Percentiles rank a stretch among this genome's conserved stretches.
Conservation (phyloP, 2,329 filamentous ascomycete species). For the Clonostachys byssicola region DNA sequence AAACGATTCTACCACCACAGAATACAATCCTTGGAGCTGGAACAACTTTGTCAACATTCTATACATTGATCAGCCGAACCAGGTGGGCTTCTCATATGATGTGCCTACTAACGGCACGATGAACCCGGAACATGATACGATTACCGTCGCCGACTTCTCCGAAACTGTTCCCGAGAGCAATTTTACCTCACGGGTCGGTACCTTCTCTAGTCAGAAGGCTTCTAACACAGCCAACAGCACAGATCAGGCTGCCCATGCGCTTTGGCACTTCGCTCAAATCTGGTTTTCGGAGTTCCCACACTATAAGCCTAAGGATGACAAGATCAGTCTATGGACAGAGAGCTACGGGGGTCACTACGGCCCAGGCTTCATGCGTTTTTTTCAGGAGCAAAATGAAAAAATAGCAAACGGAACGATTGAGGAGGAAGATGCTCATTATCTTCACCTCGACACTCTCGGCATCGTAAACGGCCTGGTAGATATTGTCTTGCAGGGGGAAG, state of each 20-base stretch:
- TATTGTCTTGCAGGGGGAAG: slow-evolving; percentile 52
- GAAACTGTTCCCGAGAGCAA: slow-evolving; percentile 28
- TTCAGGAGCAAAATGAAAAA: slow-evolving; percentile 59
- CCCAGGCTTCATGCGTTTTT: slow-evolving; percentile 55
- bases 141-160: slow-evolving; percentile 27
- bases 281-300: slow-evolving; percentile 55
- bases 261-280: slow-evolving; percentile 63
- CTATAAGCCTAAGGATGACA: slow-evolving; percentile 47
- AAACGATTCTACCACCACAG: slow-evolving; percentile 43
- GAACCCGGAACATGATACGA: slow-evolving; percentile 19
- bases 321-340: slow-evolving; percentile 63
- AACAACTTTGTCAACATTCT: slow-evolving; percentile 49
- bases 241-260: slow-evolving; percentile 46
- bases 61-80: slow-evolving; percentile 59
- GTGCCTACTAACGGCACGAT: slow-evolving; percentile 54
- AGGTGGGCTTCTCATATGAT: slow-evolving; percentile 66
- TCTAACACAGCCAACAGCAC: slow-evolving; percentile 42
- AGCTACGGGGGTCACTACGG: slow-evolving; percentile 70
- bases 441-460: slow-evolving; percentile 57
- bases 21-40: slow-evolving; percentile 59
- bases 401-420: slow-evolving; percentile 18
- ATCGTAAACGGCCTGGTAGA: slow-evolving; percentile 71
- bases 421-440: slow-evolving; percentile 38
- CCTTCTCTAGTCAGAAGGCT: slow-evolving; percentile 19
- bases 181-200: slow-evolving; percentile 26